A percentile compares a stretch with the other conserved stretches of the same genome.
Evolutionary conservation across 129 eudicot species (phyloP).

Genomic region (Chrysanthemum makinoi): DNA sequence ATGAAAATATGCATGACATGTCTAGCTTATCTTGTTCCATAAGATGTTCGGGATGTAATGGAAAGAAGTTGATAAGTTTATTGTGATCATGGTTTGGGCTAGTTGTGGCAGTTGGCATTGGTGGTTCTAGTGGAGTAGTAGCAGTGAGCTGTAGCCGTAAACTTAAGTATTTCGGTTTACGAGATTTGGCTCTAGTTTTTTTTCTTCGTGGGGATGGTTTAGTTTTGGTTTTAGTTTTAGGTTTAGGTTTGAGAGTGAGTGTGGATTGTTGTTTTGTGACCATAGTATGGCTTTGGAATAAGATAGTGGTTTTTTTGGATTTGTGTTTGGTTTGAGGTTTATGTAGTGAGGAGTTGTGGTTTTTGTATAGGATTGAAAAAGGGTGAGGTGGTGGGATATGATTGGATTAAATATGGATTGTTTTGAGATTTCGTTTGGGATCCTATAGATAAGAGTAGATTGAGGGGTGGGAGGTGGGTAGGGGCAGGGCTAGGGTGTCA

Average conservation of each 20-base stretch:
- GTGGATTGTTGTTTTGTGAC: slow-evolving; percentile 23
- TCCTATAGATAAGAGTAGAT: slow-evolving; percentile 30
- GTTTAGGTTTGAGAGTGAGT: not conserved
- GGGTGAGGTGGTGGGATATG: slow-evolving; percentile 38
- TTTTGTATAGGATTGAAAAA: slow-evolving; percentile 18
- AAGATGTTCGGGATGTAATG: slow-evolving; percentile 60
- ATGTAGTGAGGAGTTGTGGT: slow-evolving; percentile 7
- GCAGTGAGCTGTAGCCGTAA: slow-evolving; percentile 46
- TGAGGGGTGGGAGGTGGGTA: not conserved
- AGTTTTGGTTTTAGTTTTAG: not conserved
- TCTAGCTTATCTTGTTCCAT: slow-evolving; percentile 41
- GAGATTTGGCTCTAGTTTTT: slow-evolving; percentile 32
- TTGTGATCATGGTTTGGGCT: slow-evolving; percentile 8
- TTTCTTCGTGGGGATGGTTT: slow-evolving; percentile 27
- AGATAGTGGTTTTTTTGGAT: not conserved
- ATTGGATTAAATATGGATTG: slow-evolving; percentile 40
- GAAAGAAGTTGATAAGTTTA: slow-evolving; percentile 54
- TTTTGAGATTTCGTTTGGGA: slow-evolving; percentile 43
- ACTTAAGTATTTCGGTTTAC: slow-evolving; percentile 61
- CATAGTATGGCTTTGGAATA: slow-evolving; percentile 19
- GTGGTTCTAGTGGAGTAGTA: slow-evolving; percentile 26
- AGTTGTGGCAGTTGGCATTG: slow-evolving; percentile 30
- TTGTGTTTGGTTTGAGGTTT: slow-evolving; percentile 7
- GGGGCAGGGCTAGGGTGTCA: not conserved
- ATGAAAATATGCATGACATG: slow-evolving; percentile 55